Evolutionary conservation across 257 asterid genomes (phyloP), one percentile per base, ranked within the genome.

Genomic region (Jacaranda mimosifolia): DNA sequence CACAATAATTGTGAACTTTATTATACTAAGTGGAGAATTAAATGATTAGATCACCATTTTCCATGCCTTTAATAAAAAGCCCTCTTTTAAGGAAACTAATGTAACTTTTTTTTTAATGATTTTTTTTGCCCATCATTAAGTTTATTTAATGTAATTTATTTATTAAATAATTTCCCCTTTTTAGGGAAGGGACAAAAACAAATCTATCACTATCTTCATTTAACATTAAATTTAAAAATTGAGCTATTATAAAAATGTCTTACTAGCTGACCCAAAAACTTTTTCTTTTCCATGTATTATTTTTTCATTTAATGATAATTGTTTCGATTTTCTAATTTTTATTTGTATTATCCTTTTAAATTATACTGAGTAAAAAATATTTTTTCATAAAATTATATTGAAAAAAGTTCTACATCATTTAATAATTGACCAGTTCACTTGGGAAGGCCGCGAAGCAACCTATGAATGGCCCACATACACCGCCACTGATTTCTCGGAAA

Each of bases 201-300:
- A 46, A 21, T 21, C 0, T 13, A 46, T 68, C 58, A 21, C 57
- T 68, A 45, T 68, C 38, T 46, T 35, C 71, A 42, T 42, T 26
- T 68, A 12, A 21, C 55, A 68, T 10, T 4, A 26, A 46, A 5
- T 40, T 17, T 36, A 64, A 64, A 39, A 42, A 64, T 64, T 39
- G 52, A 38, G 70, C 70, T n/a, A n/a, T 17, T 40, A 40, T 15
- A 42, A 65, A 65, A 17, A 32, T 65, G 17, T 64, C 70, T 5
- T 13, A 17, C 70, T 64, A 3, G 52, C 15, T n/a, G 53, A 9
- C 53, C 35, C 15, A 13, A 7, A 26, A 14, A 39, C 49, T 1
- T 11, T 60, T 58, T 60, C 11, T 9, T 62, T 26, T 36, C 1
- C 3, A 18, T 26, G 32, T 26, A 26, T 26, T 26, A 26, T 26